These are phyloP conservation scores for Neopestalotiopsis rosae DNA, from an alignment of 2,329 filamentous ascomycete species.

Conservation along the genomic window DNA sequence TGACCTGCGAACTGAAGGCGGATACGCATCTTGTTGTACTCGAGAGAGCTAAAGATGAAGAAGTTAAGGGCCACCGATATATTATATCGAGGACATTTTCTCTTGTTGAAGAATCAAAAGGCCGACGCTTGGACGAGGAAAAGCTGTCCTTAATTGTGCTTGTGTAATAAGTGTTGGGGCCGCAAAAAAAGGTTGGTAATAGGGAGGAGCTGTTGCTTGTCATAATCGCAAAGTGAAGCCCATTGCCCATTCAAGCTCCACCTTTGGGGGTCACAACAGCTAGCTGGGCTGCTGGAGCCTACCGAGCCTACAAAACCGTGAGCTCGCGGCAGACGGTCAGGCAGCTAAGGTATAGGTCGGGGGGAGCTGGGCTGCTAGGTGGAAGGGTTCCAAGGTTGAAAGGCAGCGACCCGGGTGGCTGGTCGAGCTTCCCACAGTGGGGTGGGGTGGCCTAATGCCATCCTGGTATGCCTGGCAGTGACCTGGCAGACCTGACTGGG, in stretches of 20 bases:
- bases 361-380: not conserved
- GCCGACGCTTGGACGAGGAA: not conserved
- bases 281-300: not conserved
- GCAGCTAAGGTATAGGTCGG: no score
- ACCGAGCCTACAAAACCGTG: not conserved
- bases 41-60: not conserved
- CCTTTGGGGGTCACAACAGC: not conserved
- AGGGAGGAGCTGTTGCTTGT: not conserved
- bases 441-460: not conserved
- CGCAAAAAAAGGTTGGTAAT: slow-evolving; percentile 4
- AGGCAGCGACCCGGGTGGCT: slow-evolving; percentile 17
- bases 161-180: not conserved
- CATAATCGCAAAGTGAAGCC: not conserved
- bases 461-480: not conserved
- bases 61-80: not conserved
- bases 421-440: slow-evolving; percentile 8
- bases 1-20: slow-evolving; percentile 86
- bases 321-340: not conserved
- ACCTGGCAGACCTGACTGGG: slow-evolving; percentile 3
- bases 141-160: slow-evolving; percentile 10
- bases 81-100: slow-evolving; percentile 12
- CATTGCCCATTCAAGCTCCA: slow-evolving; percentile 8
- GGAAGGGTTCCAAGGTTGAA: not conserved
- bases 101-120: not conserved
- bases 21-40: slow-evolving; percentile 70